These are phyloP conservation scores for Keithomyces neogunnii DNA, from an alignment of 2,329 filamentous ascomycete genomes.

Conservation along the genomic window DNA sequence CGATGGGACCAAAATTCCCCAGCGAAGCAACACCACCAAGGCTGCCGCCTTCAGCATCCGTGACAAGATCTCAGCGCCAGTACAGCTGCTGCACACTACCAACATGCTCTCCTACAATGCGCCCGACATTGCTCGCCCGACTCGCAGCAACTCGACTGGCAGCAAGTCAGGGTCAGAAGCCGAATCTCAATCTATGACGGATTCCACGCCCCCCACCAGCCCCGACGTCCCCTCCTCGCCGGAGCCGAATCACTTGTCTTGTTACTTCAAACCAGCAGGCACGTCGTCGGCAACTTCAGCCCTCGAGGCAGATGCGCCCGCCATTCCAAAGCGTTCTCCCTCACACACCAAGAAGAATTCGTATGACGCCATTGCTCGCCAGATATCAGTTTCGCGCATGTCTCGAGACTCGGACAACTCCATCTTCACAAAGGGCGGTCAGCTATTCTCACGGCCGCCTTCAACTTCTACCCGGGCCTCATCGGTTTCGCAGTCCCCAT, in stretches of 20 bases:
- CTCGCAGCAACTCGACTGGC: conserved; percentile 43
- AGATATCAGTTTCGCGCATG: conserved; percentile 52
- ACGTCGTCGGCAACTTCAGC: conserved; percentile 25
- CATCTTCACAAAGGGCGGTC: conserved; percentile 47
- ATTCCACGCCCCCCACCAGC: conserved; percentile 57
- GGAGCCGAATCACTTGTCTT: conserved; percentile 58
- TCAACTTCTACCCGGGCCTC: conserved; percentile 47
- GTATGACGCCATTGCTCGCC: conserved; percentile 63
- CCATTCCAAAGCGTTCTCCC: conserved; percentile 68
- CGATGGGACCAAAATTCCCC: conserved; percentile 29
- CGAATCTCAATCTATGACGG: conserved; percentile 49
- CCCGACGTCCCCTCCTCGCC: conserved; percentile 58
- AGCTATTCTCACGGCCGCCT: conserved; percentile 47
- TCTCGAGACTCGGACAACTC: conserved; percentile 46
- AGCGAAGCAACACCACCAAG: conserved; percentile 44
- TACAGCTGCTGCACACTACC: conserved; percentile 85
- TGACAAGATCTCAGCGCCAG: conserved; percentile 75
- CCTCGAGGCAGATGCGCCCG: conserved; percentile 30
- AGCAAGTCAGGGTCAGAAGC: conserved; percentile 63
- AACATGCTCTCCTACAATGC: conserved; percentile 96
- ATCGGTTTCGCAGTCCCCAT: conserved; percentile 32
- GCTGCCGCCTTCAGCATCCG: conserved; percentile 37
- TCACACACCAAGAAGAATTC: conserved; percentile 83
- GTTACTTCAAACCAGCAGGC: conserved; percentile 51
- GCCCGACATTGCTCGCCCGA: conserved; percentile 60